These are phyloP conservation scores for Zygoascus hellenicus DNA, from an alignment of 1,139 yeast genomes.

Conservation along the genomic window DNA sequence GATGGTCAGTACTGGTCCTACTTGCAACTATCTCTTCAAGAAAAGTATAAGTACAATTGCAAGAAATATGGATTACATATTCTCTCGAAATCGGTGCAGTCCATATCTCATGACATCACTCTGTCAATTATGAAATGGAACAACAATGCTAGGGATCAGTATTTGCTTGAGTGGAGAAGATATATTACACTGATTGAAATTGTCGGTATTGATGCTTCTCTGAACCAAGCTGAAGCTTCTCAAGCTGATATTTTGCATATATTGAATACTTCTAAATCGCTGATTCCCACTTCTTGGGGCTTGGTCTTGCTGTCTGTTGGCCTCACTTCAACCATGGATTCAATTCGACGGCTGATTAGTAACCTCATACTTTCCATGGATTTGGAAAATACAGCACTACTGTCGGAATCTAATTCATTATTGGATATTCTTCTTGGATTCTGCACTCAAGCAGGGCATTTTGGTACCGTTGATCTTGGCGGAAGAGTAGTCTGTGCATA, in stretches of 20 bases:
- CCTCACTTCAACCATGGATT: constrained; percentile 69
- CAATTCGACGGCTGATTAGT: constrained; percentile 63
- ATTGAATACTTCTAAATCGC: constrained; percentile 45
- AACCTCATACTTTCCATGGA: constrained; percentile 53
- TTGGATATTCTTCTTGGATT: constrained; percentile 54
- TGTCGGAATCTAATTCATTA: constrained; percentile 46
- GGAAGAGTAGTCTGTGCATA: constrained; percentile 44
- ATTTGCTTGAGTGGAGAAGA: constrained; percentile 60
- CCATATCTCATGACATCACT: constrained; percentile 38
- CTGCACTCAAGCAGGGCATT: constrained; percentile 61
- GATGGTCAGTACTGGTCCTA: constrained; percentile 51
- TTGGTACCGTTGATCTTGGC: constrained; percentile 33
- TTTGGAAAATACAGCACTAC: constrained; percentile 40
- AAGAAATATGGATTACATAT: constrained; percentile 69
- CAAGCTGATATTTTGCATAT: constrained; percentile 54
- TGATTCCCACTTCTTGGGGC: constrained; percentile 66
- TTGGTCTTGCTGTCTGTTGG: constrained; percentile 70
- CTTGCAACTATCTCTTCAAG: constrained; percentile 53
- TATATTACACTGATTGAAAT: constrained; percentile 73
- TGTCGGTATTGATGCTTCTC: constrained; percentile 75
- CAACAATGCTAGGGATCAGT: constrained; percentile 26
- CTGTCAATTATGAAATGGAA: constrained; percentile 43
- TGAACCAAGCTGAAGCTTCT: constrained; percentile 84
- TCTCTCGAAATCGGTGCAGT: constrained; percentile 54
- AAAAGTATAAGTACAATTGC: constrained; percentile 53